Evolutionary conservation across 2,329 filamentous ascomycete genomes (phyloP).

Genomic region (Lasiodiplodia hormozganensis): DNA sequence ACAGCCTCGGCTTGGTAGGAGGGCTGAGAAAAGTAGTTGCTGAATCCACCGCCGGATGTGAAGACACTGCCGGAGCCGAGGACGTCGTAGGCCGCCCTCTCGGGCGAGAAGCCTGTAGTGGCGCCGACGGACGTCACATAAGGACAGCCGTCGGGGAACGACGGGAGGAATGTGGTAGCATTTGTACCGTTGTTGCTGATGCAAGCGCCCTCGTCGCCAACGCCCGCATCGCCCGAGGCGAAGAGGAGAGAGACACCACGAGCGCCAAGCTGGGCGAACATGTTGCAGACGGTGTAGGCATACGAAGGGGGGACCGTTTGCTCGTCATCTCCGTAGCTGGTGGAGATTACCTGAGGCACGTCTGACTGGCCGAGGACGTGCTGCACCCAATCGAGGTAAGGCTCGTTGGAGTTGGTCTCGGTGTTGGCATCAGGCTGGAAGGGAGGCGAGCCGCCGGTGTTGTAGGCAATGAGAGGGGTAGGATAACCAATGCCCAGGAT

Average conservation of each 20-base stretch:
- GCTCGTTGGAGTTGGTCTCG: conserved; percentile 67
- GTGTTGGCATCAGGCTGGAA: conserved; percentile 56
- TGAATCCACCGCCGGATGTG: conserved; percentile 59
- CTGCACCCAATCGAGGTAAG: conserved; percentile 66
- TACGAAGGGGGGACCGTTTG: conserved; percentile 68
- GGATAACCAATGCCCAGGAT: conserved; percentile 63
- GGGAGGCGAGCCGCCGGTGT: conserved; percentile 64
- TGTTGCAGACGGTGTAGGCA: conserved; percentile 66
- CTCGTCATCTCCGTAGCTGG: conserved; percentile 73
- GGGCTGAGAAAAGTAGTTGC: conserved; percentile 56
- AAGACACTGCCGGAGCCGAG: conserved; percentile 55
- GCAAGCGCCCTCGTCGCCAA: conserved; percentile 61
- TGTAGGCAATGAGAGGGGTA: conserved; percentile 64
- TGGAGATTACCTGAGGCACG: conserved; percentile 68
- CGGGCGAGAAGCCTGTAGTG: conserved; percentile 61
- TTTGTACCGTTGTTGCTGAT: conserved; percentile 65
- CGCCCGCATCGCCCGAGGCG: conserved; percentile 67
- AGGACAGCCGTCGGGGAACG: conserved; percentile 72
- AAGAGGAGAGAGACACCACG: conserved; percentile 72
- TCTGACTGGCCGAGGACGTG: conserved; percentile 63
- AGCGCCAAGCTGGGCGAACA: conserved; percentile 70
- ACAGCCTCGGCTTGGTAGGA: conserved; percentile 57
- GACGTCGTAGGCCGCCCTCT: conserved; percentile 55
- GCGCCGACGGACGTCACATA: conserved; percentile 73
- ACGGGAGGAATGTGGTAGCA: conserved; percentile 63